These are phyloP conservation scores for Ustilago esculenta DNA, from an alignment of 1,284 basidiomycete species.

Conservation along the genomic window DNA sequence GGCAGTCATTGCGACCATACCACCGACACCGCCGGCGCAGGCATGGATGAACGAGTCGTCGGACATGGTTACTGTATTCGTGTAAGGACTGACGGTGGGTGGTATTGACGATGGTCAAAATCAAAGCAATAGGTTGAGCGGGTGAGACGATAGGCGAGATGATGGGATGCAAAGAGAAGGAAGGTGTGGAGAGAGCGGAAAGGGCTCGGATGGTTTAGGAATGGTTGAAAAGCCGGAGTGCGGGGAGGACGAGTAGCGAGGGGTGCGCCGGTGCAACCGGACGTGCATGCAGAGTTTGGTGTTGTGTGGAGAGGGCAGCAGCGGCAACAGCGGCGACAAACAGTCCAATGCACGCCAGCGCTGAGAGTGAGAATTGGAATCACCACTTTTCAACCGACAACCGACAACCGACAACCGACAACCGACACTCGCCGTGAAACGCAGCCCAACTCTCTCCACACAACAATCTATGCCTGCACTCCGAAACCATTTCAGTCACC, in stretches of 20 bases:
- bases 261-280: conserved; percentile 1
- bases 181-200: not conserved
- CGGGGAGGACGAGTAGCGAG: not conserved
- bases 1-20: conserved; percentile 73
- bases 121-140: not conserved
- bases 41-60: conserved; percentile 87
- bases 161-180: too few species aligned
- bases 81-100: conserved; percentile 10
- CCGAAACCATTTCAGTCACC: too few species aligned
- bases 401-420: too few species aligned
- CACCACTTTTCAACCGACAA: too few species aligned
- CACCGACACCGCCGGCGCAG: conserved; percentile 87
- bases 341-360: not conserved
- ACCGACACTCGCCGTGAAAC: too few species aligned
- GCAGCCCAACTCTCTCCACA: too few species aligned
- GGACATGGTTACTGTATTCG: conserved; percentile 27
- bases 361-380: too few species aligned
- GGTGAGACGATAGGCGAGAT: not conserved
- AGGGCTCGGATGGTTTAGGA: conserved; percentile 12
- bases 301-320: too few species aligned
- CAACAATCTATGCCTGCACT: too few species aligned
- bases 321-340: too few species aligned
- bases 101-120: too few species aligned
- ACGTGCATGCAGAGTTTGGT: not conserved
- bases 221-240: not conserved